phyloP scores from a whole-genome alignment of 305 asterid genomes.

The Solanum hybrid region DNA sequence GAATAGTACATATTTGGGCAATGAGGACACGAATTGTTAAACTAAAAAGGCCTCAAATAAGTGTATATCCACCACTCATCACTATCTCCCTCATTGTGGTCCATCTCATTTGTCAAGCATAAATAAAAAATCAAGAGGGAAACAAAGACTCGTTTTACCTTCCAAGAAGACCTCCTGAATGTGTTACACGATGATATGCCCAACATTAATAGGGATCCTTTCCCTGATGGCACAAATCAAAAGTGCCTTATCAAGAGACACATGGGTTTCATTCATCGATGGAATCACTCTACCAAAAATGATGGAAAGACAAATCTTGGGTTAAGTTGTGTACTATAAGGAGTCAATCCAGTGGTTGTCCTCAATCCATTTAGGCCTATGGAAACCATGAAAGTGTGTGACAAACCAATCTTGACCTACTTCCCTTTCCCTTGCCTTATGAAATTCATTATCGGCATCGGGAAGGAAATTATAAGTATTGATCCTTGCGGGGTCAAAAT shows the following conservation, averaged over 20 bases:
- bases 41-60: not conserved
- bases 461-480: not conserved
- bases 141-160: not conserved
- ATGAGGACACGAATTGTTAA: not conserved
- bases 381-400: not conserved
- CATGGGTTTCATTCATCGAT: not conserved
- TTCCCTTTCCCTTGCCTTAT: not conserved
- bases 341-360: not conserved
- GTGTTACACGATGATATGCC: not conserved
- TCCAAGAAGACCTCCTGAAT: not conserved
- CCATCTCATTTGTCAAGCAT: not conserved
- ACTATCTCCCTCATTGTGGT: not conserved
- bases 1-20: not conserved
- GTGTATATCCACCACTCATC: not conserved
- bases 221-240: not conserved
- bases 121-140: not conserved
- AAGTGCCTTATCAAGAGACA: not conserved
- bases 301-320: not conserved
- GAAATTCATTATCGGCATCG: not conserved
- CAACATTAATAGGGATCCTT: not conserved
- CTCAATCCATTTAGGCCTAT: not conserved
- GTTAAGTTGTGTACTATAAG: not conserved
- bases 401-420: not conserved
- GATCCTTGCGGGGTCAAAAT: not conserved
- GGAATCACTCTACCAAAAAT: not conserved